Evolutionary conservation across 2,329 filamentous ascomycete species (phyloP).

Genomic region (Ophiosphaerella narmari): DNA sequence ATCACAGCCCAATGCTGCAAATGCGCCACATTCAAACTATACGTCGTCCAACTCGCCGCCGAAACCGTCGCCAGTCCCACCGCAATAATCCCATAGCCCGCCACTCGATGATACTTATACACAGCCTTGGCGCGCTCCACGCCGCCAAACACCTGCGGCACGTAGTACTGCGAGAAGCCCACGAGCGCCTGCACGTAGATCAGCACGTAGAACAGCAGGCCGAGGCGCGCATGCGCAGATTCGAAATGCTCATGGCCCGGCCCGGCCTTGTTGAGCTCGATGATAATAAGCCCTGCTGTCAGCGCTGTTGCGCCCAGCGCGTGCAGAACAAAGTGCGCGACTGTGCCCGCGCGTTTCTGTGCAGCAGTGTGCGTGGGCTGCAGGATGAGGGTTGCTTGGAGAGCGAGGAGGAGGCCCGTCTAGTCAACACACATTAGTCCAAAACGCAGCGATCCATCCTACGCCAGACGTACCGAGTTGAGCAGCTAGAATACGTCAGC

Average conservation of each 20-base stretch:
- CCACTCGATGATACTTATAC: constrained; percentile 86
- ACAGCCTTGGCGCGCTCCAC: constrained; percentile 77
- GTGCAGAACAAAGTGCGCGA: constrained; percentile 73
- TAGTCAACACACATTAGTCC: too few relatives aligned
- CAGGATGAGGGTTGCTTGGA: constrained; percentile 80
- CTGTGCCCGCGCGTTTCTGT: constrained; percentile 70
- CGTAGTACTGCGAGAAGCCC: constrained; percentile 81
- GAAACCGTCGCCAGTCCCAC: constrained; percentile 74
- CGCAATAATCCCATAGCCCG: constrained; percentile 74
- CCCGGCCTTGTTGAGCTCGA: constrained; percentile 82
- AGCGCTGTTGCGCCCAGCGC: constrained; percentile 65
- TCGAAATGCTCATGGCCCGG: constrained; percentile 74
- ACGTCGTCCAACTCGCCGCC: constrained; percentile 77
- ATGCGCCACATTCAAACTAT: constrained; percentile 68
- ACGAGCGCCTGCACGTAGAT: constrained; percentile 75
- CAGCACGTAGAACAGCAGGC: constrained; percentile 73
- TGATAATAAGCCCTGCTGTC: constrained; percentile 68
- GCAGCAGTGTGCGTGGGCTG: constrained; percentile 80
- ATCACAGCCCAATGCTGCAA: constrained; percentile 79
- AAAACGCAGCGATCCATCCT: too few relatives aligned
- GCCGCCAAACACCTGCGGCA: constrained; percentile 75
- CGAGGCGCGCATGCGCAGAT: constrained; percentile 80
- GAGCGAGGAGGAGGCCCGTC: constrained; percentile 72
- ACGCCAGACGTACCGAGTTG: constrained; percentile 50
- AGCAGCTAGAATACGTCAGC: constrained; percentile 47